Base-by-base conservation (phyloP, 257 asterid genomes). In the Nicotiana tabacum region DNA sequence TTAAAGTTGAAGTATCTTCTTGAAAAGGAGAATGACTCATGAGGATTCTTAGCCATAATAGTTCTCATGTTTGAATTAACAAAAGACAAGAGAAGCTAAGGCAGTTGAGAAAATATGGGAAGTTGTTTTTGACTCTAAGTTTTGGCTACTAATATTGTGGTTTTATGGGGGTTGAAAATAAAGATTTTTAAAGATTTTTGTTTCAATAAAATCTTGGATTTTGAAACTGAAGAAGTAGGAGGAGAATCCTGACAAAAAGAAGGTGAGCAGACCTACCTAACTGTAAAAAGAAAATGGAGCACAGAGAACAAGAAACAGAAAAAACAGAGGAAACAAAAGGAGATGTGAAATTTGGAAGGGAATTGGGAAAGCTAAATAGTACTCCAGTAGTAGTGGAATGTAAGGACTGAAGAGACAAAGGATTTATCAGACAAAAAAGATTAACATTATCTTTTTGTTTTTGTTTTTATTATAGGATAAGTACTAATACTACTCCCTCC, bases 21-120 rank as follows among this genome's bases (percentile, higher is more conserved):
- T 27, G 99, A 96, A 88, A 96, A 92, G 2, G 99, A 94, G 89
- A 93, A 89, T 0, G 99, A 93, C 35, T 94, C 97, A 46, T 93
- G 90, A 2, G 90, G 91, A 82, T 84, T 88, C 81, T 83, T 84
- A 2, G 95, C 97, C 90, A 78, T 88, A 89, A 91, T 90, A 48
- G 97, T 53, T 90, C 83, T 94, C 98, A 92, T 96, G 6, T 2
- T 85, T 24, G 84, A 60, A 58, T 80, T 32, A 32, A 43, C 1
- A 16, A 81, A 82, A n/a, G 43, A 78, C 67, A 77, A 46, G 64
- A 77, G 83, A 39, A 27, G 27, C 10, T 72, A 43, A 39, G 46
- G 82, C 77, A 12, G 58, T 62, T 13, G 57, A 77, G 77, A 81
- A 64, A 66, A 81, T 77, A 39, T 27, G 51, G 3, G 48, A 21